Base-by-base conservation (phyloP, 2,329 filamentous ascomycete genomes). In the Hymenotorrendiella dingleyae region DNA sequence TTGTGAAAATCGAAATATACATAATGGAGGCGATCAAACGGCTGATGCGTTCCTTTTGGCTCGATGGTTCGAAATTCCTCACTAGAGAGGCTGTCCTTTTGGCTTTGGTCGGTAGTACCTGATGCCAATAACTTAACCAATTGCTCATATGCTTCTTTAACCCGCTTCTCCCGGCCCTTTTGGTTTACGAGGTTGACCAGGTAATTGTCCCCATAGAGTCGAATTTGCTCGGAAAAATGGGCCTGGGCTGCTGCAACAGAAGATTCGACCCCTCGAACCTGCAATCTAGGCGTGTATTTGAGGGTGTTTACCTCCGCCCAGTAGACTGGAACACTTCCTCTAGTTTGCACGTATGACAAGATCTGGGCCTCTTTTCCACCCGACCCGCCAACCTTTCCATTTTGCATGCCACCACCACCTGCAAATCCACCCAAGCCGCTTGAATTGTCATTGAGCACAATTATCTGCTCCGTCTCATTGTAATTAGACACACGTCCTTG, bases 1-100 rank as follows among this genome's bases (percentile, higher is more conserved):
- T 84, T 89, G 69, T 98, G 94, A 64, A 94, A 98, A 68, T 98
- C 93, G 62, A 98, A 98, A 70, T 97, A 98, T 56, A 97, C 69
- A 64, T 98, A 98, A 67, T 98, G 91, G 33, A 98, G 70, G 33
- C 82, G 82, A 63, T 96, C 90, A 63, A 85, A 86, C 50, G 81
- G 72, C 49, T 84, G 65, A 42, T 27, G 64, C 36, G 51, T 76
- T 45, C 70, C 69, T 34, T 77, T 63, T 17, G 80, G 71, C 60
- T 95, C 85, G 49, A 95, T 78, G 22, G 82, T 72, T 57, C 82
- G 84, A 62, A 94, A 84, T 63, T 93, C 91, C 60, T 96, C 90
- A 28, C 82, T 72, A 0, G 82, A 85, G 40, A 76, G 64, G 22
- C 70, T 61, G 60, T 91, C 84, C 40, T 76, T 70, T 57, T 87